Percentiles rank a stretch among this genome's conserved stretches.
phyloP scores from a whole-genome alignment of 768 basidiomycete species.

The Tylopilus balloui region DNA sequence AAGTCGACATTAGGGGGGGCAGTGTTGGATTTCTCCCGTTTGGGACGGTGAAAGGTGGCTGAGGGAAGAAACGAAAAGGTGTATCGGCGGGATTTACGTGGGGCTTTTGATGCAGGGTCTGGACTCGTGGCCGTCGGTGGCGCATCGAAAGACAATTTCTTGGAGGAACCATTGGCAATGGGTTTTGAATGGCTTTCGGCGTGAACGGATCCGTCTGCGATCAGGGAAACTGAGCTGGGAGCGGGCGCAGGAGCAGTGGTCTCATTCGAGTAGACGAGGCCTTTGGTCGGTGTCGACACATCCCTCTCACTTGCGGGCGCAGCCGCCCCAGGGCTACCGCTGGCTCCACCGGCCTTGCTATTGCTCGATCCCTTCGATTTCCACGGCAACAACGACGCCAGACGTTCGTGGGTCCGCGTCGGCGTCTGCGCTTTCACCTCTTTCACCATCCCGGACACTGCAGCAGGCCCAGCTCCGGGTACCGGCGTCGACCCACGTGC shows the following conservation, averaged over 20 bases:
- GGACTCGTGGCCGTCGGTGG: neutral
- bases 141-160: neutral
- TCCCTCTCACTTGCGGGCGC: neutral
- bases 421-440: neutral
- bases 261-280: neutral
- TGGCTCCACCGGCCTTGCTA: neutral
- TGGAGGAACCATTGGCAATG: neutral
- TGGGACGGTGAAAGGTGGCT: conserved; percentile 16
- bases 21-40: conserved; percentile 15
- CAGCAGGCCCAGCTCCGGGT: neutral
- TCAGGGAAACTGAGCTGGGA: too few relatives aligned
- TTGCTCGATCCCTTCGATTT: conserved; percentile 12
- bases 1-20: neutral
- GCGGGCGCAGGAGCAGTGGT: neutral
- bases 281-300: neutral
- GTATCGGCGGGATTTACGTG: conserved; percentile 16
- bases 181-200: neutral
- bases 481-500: neutral
- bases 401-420: conserved; percentile 10
- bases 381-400: conserved; percentile 21
- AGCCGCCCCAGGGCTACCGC: neutral
- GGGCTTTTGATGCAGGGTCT: neutral
- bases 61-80: conserved; percentile 27
- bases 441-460: neutral
- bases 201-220: neutral